These are phyloP conservation scores for Cordyceps tenuipes DNA, from an alignment of 2,329 filamentous ascomycete genomes.

Conservation along the genomic window DNA sequence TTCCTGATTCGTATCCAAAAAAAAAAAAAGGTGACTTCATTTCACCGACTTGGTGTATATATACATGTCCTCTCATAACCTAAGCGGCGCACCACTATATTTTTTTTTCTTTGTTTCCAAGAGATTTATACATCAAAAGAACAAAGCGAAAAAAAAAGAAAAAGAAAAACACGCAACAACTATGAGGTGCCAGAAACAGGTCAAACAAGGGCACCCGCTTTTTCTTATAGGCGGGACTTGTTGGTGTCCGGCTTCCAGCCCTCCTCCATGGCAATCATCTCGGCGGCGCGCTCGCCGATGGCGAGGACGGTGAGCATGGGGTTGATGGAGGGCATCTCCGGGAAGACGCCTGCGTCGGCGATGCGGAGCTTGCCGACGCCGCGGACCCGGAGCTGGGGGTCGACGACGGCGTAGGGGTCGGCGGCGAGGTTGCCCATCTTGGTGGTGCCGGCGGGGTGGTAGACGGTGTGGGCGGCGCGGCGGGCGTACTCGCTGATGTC, in stretches of 20 bases:
- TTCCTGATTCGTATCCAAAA: not conserved
- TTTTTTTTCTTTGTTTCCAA: not conserved
- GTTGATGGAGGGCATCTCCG: conserved; percentile 78
- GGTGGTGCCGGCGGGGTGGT: conserved; percentile 82
- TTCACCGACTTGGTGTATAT: not conserved
- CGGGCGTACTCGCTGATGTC: conserved; percentile 75
- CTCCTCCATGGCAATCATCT: conserved; percentile 66
- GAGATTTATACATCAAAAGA: not conserved
- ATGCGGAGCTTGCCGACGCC: conserved; percentile 69
- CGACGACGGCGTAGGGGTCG: conserved; percentile 72
- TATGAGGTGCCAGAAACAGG: too few relatives aligned
- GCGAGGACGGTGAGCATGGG: conserved; percentile 84
- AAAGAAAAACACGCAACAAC: too few relatives aligned
- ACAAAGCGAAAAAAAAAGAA: not conserved
- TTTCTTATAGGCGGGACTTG: conserved; percentile 11
- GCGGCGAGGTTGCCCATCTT: conserved; percentile 72
- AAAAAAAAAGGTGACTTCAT: not conserved
- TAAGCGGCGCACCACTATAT: too few relatives aligned
- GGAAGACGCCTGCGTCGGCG: conserved; percentile 82
- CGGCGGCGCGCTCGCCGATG: conserved; percentile 75
- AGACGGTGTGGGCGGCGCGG: conserved; percentile 76
- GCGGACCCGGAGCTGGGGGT: conserved; percentile 61
- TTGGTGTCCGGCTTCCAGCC: conserved; percentile 32
- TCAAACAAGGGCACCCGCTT: too few relatives aligned
- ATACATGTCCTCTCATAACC: conserved; percentile 3